phyloP scores from a whole-genome alignment of 257 asterid genomes.

The Catharanthus roseus region DNA sequence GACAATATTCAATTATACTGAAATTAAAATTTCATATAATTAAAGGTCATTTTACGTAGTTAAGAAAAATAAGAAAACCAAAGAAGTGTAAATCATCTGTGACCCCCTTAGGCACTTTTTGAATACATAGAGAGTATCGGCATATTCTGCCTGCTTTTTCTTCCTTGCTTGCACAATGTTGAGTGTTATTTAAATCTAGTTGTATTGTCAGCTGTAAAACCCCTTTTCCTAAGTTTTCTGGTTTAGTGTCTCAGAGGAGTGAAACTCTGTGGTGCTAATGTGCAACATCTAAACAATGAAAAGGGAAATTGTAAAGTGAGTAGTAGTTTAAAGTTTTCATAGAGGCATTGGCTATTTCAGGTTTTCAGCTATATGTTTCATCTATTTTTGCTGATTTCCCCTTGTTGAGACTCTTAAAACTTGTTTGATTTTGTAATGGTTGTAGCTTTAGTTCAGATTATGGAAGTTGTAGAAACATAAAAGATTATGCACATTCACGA shows the following conservation, averaged over 20 bases:
- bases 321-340: not conserved
- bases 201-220: not conserved
- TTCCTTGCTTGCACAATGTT: not conserved
- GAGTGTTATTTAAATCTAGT: not conserved
- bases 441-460: not conserved
- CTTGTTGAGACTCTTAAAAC: too few species aligned
- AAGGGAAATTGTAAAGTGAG: not conserved
- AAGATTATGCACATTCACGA: not conserved
- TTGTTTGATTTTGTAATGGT: not conserved
- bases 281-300: not conserved
- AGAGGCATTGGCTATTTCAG: not conserved
- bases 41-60: too few species aligned
- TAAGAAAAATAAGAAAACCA: too few species aligned
- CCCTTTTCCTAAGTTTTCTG: not conserved
- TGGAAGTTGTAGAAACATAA: not conserved
- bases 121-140: too few species aligned
- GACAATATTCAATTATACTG: too few species aligned
- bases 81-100: too few species aligned
- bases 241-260: not conserved
- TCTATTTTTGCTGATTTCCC: too few species aligned
- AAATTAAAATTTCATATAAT: too few species aligned
- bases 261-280: not conserved
- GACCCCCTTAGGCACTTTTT: too few species aligned
- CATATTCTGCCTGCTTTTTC: not conserved
- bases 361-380: too few species aligned